Conservation (phyloP, 257 asterid genomes). For the Petunia axillaris region DNA sequence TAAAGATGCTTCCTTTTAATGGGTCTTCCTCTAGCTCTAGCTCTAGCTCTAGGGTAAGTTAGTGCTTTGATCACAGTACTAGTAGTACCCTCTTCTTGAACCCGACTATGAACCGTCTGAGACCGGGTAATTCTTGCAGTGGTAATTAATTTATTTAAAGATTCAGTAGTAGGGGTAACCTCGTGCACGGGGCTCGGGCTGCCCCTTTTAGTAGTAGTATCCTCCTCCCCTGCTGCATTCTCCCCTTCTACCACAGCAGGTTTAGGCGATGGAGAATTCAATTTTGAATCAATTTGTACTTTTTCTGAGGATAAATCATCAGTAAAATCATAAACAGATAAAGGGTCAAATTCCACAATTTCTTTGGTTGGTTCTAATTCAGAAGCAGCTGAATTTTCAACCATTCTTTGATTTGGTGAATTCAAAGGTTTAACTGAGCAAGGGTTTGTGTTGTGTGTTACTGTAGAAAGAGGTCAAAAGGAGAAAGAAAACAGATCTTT, state of each 20-base stretch:
- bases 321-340: conserved; percentile 21
- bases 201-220: too few species aligned
- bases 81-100: not conserved
- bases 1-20: not conserved
- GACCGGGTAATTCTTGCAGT: not conserved
- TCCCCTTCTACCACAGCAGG: too few species aligned
- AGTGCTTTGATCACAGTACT: not conserved
- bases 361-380: not conserved
- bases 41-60: not conserved
- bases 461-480: too few species aligned
- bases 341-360: not conserved
- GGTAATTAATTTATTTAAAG: not conserved
- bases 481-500: too few species aligned
- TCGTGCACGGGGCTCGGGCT: too few species aligned
- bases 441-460: not conserved
- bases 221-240: too few species aligned
- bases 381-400: not conserved
- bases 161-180: not conserved
- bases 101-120: not conserved
- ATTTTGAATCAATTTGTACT: too few species aligned
- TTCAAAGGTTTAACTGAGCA: not conserved
- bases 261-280: too few species aligned
- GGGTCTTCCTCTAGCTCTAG: not conserved
- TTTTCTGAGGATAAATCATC: not conserved
- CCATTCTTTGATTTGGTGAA: not conserved